These are phyloP conservation scores for Boletus rubroflammeus DNA, from an alignment of 768 basidiomycete species.

Conservation along the genomic window DNA sequence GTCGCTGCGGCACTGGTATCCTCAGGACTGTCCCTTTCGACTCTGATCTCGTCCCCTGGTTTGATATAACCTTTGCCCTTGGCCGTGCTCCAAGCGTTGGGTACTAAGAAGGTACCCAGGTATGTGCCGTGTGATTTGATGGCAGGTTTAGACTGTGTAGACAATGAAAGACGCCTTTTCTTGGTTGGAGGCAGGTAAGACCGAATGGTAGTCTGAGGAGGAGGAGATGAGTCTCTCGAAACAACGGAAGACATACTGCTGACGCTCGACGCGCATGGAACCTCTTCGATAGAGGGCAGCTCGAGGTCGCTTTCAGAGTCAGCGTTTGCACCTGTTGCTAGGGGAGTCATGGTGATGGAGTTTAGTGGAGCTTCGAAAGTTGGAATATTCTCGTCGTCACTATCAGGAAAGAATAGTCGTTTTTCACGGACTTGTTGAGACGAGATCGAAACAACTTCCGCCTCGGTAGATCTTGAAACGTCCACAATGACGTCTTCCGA, in stretches of 20 bases:
- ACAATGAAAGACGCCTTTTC: conserved; percentile 46
- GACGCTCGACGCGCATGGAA: conserved; percentile 40
- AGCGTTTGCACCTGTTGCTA: conserved; percentile 34
- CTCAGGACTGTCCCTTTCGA: conserved; percentile 53
- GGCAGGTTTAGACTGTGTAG: conserved; percentile 11
- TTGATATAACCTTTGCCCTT: conserved; percentile 71
- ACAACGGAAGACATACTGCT: conserved; percentile 35
- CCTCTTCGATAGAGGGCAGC: conserved; percentile 29
- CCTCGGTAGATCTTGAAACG: background rate
- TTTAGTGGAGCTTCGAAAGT: conserved; percentile 5
- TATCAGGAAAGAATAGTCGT: conserved; percentile 41
- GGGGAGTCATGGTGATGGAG: conserved; percentile 16
- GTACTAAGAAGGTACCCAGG: conserved; percentile 64
- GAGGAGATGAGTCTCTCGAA: conserved; percentile 29
- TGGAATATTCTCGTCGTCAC: conserved; percentile 41
- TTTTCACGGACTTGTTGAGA: conserved; percentile 22
- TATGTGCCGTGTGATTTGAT: conserved; percentile 38
- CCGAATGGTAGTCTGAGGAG: conserved; percentile 9
- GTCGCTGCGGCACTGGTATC: conserved; percentile 26
- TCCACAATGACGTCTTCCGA: conserved; percentile 3
- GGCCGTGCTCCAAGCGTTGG: conserved; percentile 77
- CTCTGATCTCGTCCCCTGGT: conserved; percentile 52
- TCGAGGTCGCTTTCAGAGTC: conserved; percentile 35
- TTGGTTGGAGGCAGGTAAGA: conserved; percentile 42
- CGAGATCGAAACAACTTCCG: background rate